Evolutionary conservation across 768 basidiomycete genomes (phyloP).

Genomic region (Solioccasus polychromus): DNA sequence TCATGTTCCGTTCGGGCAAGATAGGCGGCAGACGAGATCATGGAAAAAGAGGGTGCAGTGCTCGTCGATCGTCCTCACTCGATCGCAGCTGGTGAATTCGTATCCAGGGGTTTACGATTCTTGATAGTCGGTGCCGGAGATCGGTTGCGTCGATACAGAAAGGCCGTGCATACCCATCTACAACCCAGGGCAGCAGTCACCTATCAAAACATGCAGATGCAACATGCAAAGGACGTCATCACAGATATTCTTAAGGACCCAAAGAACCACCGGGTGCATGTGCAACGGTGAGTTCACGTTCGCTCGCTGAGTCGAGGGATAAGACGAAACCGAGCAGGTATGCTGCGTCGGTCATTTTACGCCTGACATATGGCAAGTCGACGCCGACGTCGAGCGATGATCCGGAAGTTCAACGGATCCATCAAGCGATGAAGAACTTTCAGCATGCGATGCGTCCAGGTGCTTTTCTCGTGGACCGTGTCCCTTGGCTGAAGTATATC

Average conservation of each 20-base stretch:
- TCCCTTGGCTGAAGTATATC: slow-evolving; percentile 39
- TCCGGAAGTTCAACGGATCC: slow-evolving; percentile 19
- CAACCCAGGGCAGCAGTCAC: slow-evolving; percentile 43
- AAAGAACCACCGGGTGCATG: slow-evolving; percentile 39
- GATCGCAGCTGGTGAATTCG: slow-evolving; percentile 51
- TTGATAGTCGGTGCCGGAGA: slow-evolving; percentile 48
- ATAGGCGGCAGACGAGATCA: slow-evolving; percentile 52
- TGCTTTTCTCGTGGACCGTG: slow-evolving; percentile 32
- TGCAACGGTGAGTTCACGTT: slow-evolving; percentile 38
- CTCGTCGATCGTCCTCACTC: slow-evolving; percentile 48
- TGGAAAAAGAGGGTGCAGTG: slow-evolving; percentile 55
- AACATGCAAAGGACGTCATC: slow-evolving; percentile 24
- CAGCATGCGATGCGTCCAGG: slow-evolving; percentile 30
- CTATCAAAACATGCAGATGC: slow-evolving; percentile 44
- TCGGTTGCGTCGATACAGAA: slow-evolving; percentile 51
- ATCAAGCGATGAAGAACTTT: slow-evolving; percentile 22
- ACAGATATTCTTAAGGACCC: slow-evolving; percentile 33
- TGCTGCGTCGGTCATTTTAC: slow-evolving; percentile 21
- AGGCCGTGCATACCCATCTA: slow-evolving; percentile 51
- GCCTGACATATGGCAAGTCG: slow-evolving; percentile 25
- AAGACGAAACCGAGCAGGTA: slow-evolving; percentile 17
- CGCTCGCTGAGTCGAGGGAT: background rate
- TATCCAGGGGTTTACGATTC: slow-evolving; percentile 51
- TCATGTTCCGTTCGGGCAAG: slow-evolving; percentile 5
- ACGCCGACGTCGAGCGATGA: slow-evolving; percentile 20